phyloP scores from a whole-genome alignment of 2,329 filamentous ascomycete species.

The Ilyonectria mors-panacis region DNA sequence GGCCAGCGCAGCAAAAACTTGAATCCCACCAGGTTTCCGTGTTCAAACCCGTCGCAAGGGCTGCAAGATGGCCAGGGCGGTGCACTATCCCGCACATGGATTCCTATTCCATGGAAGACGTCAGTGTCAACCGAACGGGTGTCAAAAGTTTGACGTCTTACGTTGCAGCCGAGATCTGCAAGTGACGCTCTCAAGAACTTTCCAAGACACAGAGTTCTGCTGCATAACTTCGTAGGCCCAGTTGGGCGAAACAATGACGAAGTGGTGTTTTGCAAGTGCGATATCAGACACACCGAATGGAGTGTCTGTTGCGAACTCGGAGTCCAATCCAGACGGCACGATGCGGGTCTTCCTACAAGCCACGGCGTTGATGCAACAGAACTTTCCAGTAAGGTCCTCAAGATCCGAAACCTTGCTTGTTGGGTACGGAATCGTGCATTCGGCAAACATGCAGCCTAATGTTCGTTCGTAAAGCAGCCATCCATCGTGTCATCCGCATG shows the following conservation, averaged over 20 bases:
- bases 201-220: constrained; percentile 30
- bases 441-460: constrained; percentile 37
- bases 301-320: constrained; percentile 45
- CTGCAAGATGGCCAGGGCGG: constrained; percentile 32
- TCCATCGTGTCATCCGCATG: constrained; percentile 43
- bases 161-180: constrained; percentile 41
- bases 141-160: constrained; percentile 37
- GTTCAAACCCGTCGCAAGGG: constrained; percentile 26
- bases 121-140: constrained; percentile 24
- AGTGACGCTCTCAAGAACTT: constrained; percentile 33
- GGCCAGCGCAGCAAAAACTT: constrained; percentile 24
- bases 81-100: constrained; percentile 21
- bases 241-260: constrained; percentile 25
- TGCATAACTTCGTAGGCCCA: constrained; percentile 30
- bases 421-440: constrained; percentile 38
- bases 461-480: constrained; percentile 36
- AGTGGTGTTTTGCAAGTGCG: constrained; percentile 46
- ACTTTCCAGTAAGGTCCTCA: constrained; percentile 8
- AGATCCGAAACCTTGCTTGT: constrained; percentile 38
- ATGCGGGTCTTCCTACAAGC: constrained; percentile 26
- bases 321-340: constrained; percentile 22
- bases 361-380: constrained; percentile 29
- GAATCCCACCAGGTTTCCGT: constrained; percentile 19
- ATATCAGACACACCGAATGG: constrained; percentile 37
- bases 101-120: constrained; percentile 4